phyloP scores from a whole-genome alignment of 345 rosid species.

The Barbarea vulgaris region DNA sequence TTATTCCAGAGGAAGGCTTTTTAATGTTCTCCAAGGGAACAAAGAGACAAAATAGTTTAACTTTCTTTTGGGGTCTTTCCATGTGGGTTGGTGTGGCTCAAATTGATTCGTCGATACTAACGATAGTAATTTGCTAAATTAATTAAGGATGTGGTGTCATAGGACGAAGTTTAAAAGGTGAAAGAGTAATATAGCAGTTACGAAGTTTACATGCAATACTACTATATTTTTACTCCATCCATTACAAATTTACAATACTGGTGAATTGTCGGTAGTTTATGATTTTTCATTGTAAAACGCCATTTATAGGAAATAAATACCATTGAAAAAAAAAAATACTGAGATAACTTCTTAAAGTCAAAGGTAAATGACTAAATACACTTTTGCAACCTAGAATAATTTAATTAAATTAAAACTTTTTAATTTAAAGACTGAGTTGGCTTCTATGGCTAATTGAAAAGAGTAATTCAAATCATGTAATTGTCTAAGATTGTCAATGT shows the following conservation, averaged over 20 bases:
- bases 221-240: not conserved
- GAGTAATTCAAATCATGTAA: not conserved
- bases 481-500: not conserved
- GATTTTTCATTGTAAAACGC: not conserved
- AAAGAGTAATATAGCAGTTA: conserved; percentile 12
- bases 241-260: too few species aligned
- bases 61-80: not conserved
- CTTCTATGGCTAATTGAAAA: not conserved
- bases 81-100: conserved; percentile 2
- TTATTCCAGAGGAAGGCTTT: not conserved
- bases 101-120: conserved; percentile 22
- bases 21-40: conserved; percentile 3
- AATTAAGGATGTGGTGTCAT: not conserved
- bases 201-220: not conserved
- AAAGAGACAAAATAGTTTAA: conserved; percentile 20
- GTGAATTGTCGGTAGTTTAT: not conserved
- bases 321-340: not conserved
- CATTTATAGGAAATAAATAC: not conserved
- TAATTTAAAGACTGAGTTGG: not conserved
- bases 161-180: not conserved
- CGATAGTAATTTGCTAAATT: not conserved
- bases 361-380: not conserved
- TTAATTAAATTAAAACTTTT: too few species aligned
- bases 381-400: not conserved
- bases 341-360: not conserved